Evolutionary conservation across 768 basidiomycete genomes (phyloP), one percentile per base, ranked within the genome.

Genomic region (Termitomyces titanicus): DNA sequence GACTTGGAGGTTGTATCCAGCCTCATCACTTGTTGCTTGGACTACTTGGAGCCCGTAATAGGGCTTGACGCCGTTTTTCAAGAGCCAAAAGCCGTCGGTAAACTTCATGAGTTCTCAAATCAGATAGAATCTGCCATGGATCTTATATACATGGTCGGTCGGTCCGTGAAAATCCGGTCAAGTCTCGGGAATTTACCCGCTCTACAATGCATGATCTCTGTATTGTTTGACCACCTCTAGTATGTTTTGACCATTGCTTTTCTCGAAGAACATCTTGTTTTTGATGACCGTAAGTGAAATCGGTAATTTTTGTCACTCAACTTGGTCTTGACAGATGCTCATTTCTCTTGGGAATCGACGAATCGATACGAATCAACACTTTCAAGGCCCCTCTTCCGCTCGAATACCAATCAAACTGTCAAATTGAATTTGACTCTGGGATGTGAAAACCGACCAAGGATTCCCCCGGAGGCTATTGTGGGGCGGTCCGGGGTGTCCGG

Each of bases 31-130:
- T 38, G 70, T 68, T 20, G 75, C 68, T 48, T 82, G 78, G 33
- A 79, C 79, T 35, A 85, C 84, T 61, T 88, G 82, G 40, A 88
- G 72, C 29, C 81, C 86, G 54, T 82, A 83, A 56, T 75, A 76
- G 12, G 83, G 75, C 62, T 81, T 83, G 54, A 84, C 79, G 38
- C 83, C 86, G 57, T 78, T 72, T 61, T 83, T 83, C 60, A 83
- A 68, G 22, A 86, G 75, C 85, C 84, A 88, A 63, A 88, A 84
- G 20, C 86, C 85, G 70, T 88, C 86, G 74, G 81, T 86, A 73
- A 86, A 85, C 64, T 81, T 84, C 85, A 87, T 89, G 50, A 40
- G 53, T 49, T 88, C 64, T 52, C 15, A 43, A 17, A 44, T 12
- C 18, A 47, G 22, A 24, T 24, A 20, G 25, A 46, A 29, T 18